phyloP scores from a whole-genome alignment of 164 flowering plant genomes.

The Amborella trichopoda region DNA sequence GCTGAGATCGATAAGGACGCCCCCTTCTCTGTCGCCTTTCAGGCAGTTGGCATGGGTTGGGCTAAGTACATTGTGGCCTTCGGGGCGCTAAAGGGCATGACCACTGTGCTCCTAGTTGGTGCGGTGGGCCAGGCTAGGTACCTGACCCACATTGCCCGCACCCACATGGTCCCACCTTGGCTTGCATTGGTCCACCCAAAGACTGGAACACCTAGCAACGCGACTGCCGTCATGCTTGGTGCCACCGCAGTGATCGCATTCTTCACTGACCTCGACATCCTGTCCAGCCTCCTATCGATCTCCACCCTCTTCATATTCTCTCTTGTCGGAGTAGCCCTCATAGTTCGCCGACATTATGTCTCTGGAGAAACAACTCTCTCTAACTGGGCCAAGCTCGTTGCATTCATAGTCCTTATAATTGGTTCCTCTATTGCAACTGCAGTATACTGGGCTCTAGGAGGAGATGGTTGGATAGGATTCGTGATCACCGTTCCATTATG shows the following conservation, averaged over 20 bases:
- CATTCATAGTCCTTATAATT: conserved; percentile 25
- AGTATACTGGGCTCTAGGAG: conserved; percentile 28
- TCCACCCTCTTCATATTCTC: conserved; percentile 73
- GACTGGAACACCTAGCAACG: conserved; percentile 66
- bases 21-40: conserved; percentile 57
- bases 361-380: conserved; percentile 26
- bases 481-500: conserved; percentile 31
- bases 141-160: conserved; percentile 72
- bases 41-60: conserved; percentile 69
- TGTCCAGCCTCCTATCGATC: conserved; percentile 53
- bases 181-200: conserved; percentile 73
- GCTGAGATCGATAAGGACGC: conserved; percentile 58
- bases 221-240: conserved; percentile 38
- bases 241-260: conserved; percentile 34
- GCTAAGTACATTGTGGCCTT: conserved; percentile 60
- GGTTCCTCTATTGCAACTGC: conserved; percentile 44
- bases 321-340: conserved; percentile 75
- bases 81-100: conserved; percentile 79
- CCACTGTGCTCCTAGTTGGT: conserved; percentile 59
- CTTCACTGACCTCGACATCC: conserved; percentile 66
- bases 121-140: conserved; percentile 74
- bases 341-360: conserved; percentile 61
- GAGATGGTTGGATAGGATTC: conserved; percentile 48
- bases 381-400: conserved; percentile 22
- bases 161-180: conserved; percentile 83